Percentiles rank a stretch among this genome's conserved stretches.
These are phyloP conservation scores for Xylariaceae sp. DNA, from an alignment of 2,329 filamentous ascomycete species.

Conservation along the genomic window DNA sequence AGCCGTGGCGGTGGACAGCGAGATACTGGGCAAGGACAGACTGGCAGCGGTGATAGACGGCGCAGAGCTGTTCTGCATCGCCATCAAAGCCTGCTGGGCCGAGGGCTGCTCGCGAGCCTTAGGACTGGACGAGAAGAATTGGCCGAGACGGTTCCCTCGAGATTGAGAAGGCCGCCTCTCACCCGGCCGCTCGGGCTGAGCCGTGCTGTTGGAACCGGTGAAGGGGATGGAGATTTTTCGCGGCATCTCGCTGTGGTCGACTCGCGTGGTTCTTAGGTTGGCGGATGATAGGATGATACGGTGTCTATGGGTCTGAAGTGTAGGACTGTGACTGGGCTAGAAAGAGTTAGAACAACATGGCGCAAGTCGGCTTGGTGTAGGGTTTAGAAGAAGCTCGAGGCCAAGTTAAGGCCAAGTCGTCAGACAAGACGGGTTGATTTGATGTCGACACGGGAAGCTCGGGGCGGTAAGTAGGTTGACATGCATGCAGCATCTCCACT, in stretches of 20 bases:
- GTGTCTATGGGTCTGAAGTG: conserved; percentile 3
- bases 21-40: conserved; percentile 81
- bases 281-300: conserved; percentile 7
- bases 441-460: too few species aligned
- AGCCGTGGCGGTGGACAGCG: conserved; percentile 75
- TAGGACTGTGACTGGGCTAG: conserved; percentile 1
- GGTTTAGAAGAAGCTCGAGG: too few species aligned
- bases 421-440: too few species aligned
- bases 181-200: conserved; percentile 39
- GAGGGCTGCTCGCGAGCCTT: conserved; percentile 63
- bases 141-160: conserved; percentile 69
- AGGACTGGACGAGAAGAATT: conserved; percentile 75
- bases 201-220: conserved; percentile 40
- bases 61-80: conserved; percentile 52
- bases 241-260: conserved; percentile 49
- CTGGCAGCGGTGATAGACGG: conserved; percentile 63
- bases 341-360: not conserved
- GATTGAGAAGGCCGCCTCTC: conserved; percentile 54
- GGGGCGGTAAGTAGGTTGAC: too few species aligned
- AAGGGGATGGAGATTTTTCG: conserved; percentile 53
- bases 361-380: not conserved
- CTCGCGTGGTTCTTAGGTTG: conserved; percentile 7
- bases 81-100: conserved; percentile 60
- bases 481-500: too few species aligned
- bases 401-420: too few species aligned